phyloP scores from a whole-genome alignment of 495 filamentous ascomycete genomes.

The Penicillium antarcticum region DNA sequence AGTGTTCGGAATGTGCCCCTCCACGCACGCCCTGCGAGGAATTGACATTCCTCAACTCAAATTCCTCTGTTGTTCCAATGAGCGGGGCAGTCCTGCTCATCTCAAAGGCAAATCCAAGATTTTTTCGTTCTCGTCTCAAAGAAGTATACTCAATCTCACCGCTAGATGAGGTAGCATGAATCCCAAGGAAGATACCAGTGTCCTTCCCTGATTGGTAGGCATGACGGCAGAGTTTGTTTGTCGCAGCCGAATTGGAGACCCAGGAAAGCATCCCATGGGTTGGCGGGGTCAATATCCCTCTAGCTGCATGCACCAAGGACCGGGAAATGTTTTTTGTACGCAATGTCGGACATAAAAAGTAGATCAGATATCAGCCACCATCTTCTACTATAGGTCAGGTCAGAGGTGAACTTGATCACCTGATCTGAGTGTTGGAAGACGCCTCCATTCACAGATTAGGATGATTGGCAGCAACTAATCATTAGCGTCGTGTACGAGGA shows the following conservation, averaged over 20 bases:
- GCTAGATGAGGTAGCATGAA: slow-evolving; percentile 23
- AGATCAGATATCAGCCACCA: not conserved
- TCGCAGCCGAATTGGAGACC: slow-evolving; percentile 15
- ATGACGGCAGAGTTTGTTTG: slow-evolving; percentile 6
- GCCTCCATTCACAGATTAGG: not conserved
- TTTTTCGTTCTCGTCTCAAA: slow-evolving; percentile 3
- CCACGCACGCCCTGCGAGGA: not conserved
- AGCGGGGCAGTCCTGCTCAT: not conserved
- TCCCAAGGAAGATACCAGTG: slow-evolving; percentile 2
- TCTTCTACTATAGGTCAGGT: not conserved
- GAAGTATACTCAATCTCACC: slow-evolving; percentile 22
- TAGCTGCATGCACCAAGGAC: slow-evolving; percentile 6
- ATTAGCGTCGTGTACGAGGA: slow-evolving; percentile 2
- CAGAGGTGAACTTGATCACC: not conserved
- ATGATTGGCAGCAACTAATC: slow-evolving; percentile 4
- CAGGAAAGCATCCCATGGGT: slow-evolving; percentile 23
- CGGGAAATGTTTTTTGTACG: not conserved
- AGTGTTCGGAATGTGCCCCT: slow-evolving; percentile 3
- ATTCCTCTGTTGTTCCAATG: not conserved
- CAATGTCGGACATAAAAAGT: slow-evolving; percentile 10
- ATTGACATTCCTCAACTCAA: slow-evolving; percentile 2
- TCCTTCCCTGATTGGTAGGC: slow-evolving; percentile 6
- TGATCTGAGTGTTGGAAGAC: not conserved
- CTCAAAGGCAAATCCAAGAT: not conserved
- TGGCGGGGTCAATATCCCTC: slow-evolving; percentile 6